Base-by-base conservation (phyloP, 352 stramenopile genomes). In the Phytopythium helicoides region DNA sequence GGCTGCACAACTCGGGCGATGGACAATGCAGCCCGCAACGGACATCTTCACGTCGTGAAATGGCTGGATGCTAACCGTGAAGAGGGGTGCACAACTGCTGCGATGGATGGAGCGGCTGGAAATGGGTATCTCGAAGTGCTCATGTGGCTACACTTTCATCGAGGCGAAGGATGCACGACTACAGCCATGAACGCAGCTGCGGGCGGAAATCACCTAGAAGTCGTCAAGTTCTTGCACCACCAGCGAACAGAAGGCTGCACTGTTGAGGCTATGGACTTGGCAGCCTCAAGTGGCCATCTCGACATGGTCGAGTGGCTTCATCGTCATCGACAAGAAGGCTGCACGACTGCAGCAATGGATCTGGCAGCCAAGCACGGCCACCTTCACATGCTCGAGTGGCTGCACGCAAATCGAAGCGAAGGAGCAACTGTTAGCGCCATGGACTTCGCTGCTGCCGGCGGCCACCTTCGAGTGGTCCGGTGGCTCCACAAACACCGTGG, bases 201-300 rank as follows among this genome's bases (percentile, higher is more conserved):
- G 6, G 46, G 35, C 25, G 48, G 41, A 6, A 66, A 61, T n/a
- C 47, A 71, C 36, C 22, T 68, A 31, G 49, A 62, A 10, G 52
- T 79, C 25, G 58, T 81, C 0, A 49, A 64, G 26, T 81, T 66
- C 19, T 46, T 81, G 7, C 70, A 81, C 36, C 23, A 18, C 14
- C 25, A 73, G 48, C 66, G 66, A 18, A 22, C 52, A 0, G 68
- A 82, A 51, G 64, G 62, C 1, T 76, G 62, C 34, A 69, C 66
- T 0, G 50, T 57, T n/a, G 31, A 47, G 18, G 60, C 60, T 0
- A 69, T 73, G 23, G 61, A 73, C 15, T 52, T 63, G 28, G 65
- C 65, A n/a, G 65, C 65, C 0, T 54, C 58, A 26, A 68, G 65
- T 62, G 65, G 65, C 11, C 57, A 73, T 50, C 34, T 73, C 1